Percentiles rank a stretch among this genome's conserved stretches.
phyloP scores from a whole-genome alignment of 2,329 filamentous ascomycete species.

The Cryoendolithus antarcticus region DNA sequence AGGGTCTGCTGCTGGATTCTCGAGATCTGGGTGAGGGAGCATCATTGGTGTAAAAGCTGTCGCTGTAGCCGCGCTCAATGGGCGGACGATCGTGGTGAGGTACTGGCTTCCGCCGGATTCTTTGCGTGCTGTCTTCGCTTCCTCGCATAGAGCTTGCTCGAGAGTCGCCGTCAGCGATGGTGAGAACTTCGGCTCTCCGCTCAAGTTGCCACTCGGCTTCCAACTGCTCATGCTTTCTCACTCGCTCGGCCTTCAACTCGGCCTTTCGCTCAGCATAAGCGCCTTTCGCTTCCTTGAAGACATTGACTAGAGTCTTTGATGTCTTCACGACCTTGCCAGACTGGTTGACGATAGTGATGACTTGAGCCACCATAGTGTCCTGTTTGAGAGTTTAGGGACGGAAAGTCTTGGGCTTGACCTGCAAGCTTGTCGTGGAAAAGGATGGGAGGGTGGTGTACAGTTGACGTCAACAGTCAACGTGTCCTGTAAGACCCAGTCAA shows the following conservation, averaged over 20 bases:
- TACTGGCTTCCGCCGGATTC: constrained; percentile 15
- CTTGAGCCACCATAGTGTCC: constrained; percentile 37
- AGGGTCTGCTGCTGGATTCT: constrained; percentile 12
- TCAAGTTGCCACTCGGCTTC: constrained; percentile 43
- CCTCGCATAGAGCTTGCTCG: constrained; percentile 15
- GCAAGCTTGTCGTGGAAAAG: too few species aligned
- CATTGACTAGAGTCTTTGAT: constrained; percentile 75
- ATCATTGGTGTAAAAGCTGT: constrained; percentile 34
- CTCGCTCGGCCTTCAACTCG: constrained; percentile 60
- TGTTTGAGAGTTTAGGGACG: too few species aligned
- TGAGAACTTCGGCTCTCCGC: constrained; percentile 41
- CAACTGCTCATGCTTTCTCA: constrained; percentile 36
- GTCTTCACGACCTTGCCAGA: constrained; percentile 86
- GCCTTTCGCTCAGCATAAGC: constrained; percentile 83
- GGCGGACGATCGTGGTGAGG: constrained; percentile 19
- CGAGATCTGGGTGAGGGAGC: constrained; percentile 5
- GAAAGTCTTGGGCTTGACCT: too few species aligned
- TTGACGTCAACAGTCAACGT: too few species aligned
- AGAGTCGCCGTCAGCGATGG: constrained; percentile 28
- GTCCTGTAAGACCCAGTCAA: too few species aligned
- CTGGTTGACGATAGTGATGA: constrained; percentile 79
- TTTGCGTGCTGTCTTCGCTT: constrained; percentile 12
- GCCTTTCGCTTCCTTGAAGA: constrained; percentile 84
- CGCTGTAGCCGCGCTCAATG: constrained; percentile 33
- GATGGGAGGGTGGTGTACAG: too few species aligned